These are phyloP conservation scores for Pseudoscleropodium purum DNA, from an alignment of 225 moss, liverwort and hornwort species.

Conservation along the genomic window DNA sequence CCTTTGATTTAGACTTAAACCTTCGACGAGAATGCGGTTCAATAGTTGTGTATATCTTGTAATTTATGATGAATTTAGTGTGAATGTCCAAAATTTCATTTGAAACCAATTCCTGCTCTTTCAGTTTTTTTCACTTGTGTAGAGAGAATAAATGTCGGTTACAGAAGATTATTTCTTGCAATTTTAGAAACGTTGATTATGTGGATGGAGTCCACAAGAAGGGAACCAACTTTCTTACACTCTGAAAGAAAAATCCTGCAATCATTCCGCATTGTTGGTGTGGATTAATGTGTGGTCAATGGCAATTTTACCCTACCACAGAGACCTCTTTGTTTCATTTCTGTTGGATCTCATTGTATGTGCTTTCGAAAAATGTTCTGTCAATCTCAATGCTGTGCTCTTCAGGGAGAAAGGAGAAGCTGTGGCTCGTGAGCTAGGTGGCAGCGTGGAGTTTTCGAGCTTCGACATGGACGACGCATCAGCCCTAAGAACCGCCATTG, in stretches of 20 bases:
- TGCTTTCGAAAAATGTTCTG: not conserved
- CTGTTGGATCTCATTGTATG: not conserved
- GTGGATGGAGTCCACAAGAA: not conserved
- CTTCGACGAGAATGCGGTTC: not conserved
- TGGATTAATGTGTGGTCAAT: not conserved
- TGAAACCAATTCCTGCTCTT: not conserved
- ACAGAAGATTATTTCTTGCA: not conserved
- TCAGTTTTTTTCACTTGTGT: not conserved
- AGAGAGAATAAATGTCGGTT: not conserved
- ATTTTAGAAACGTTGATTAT: too few species aligned
- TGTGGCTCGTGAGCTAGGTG: constrained; percentile 47
- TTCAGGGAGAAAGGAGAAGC: constrained; percentile 68
- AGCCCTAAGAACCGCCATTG: constrained; percentile 45
- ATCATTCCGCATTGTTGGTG: not conserved
- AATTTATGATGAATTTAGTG: not conserved
- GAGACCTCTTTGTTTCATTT: not conserved
- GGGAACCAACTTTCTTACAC: not conserved
- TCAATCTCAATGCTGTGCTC: not conserved
- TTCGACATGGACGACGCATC: constrained; percentile 54
- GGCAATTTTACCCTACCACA: not conserved
- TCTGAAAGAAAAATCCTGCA: not conserved
- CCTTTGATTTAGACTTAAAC: not conserved
- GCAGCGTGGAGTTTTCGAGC: constrained; percentile 37
- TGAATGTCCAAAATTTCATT: not conserved
- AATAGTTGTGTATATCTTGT: not conserved